Conservation (phyloP, 768 basidiomycete species). For the Psilocybe subaeruginosa region DNA sequence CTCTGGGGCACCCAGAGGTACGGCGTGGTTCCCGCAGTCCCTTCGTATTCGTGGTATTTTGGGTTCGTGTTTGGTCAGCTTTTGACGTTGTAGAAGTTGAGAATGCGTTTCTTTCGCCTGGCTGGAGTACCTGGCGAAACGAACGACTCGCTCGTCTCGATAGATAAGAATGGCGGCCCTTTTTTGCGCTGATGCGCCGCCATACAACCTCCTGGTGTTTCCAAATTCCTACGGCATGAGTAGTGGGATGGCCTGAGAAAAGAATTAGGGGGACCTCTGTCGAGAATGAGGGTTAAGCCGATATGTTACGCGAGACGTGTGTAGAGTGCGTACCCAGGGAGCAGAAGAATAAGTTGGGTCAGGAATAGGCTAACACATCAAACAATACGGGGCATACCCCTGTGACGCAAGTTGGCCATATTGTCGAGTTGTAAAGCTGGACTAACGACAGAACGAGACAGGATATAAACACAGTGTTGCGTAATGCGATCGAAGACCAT, state of each 20-base stretch:
- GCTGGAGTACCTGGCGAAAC: not conserved
- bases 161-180: conserved; percentile 1
- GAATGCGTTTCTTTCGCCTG: not conserved
- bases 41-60: not conserved
- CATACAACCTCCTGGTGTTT: not conserved
- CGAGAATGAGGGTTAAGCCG: conserved; percentile 5
- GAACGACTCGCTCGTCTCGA: not conserved
- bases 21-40: not conserved
- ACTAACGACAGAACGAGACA: not conserved
- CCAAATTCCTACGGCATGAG: conserved; percentile 1
- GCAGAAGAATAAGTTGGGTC: not conserved
- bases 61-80: not conserved
- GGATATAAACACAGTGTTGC: not conserved
- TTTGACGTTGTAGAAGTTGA: conserved; percentile 3
- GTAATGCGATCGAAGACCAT: not conserved
- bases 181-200: conserved; percentile 6
- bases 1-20: conserved; percentile 2
- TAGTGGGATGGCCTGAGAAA: conserved; percentile 3
- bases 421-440: not conserved
- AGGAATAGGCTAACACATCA: not conserved
- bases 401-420: not conserved
- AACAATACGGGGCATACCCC: not conserved
- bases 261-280: not conserved
- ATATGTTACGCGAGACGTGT: not conserved
- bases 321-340: not conserved